Conservation (phyloP, 2,329 filamentous ascomycete genomes). For the Pezicula neosporulosa region DNA sequence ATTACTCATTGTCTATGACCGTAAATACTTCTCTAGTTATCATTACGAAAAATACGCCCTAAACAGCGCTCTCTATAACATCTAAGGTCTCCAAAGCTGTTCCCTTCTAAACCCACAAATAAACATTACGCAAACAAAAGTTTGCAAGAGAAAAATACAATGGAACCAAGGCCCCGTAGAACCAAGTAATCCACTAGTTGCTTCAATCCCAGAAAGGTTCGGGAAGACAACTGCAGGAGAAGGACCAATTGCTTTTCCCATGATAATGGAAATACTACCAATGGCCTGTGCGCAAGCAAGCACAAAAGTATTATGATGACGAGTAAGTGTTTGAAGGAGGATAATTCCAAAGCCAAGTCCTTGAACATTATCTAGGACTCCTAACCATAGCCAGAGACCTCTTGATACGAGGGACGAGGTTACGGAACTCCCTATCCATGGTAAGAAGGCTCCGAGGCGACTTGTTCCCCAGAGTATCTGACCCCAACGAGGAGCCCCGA, state of each 20-base stretch:
- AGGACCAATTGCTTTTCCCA: background rate
- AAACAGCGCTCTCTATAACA: background rate
- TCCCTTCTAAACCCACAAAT: background rate
- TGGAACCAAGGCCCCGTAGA: background rate
- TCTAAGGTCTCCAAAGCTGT: background rate
- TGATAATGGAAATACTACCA: conserved; percentile 58
- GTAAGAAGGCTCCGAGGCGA: conserved; percentile 55
- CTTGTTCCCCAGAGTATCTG: conserved; percentile 65
- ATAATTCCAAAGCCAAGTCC: conserved; percentile 66
- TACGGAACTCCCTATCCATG: conserved; percentile 54
- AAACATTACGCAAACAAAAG: background rate
- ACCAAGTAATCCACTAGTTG: background rate
- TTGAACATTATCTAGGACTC: conserved; percentile 59
- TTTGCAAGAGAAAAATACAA: background rate
- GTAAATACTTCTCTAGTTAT: too few species aligned
- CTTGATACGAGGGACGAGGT: conserved; percentile 52
- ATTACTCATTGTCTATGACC: too few species aligned
- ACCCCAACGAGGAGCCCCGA: conserved; percentile 60
- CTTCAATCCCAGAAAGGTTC: background rate
- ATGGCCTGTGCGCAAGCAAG: conserved; percentile 57
- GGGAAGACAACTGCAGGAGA: background rate
- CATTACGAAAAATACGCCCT: too few species aligned
- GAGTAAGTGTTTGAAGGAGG: conserved; percentile 57
- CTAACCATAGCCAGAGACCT: conserved; percentile 62
- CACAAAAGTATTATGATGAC: conserved; percentile 60